These are phyloP conservation scores for Kitagawia praeruptora DNA, from an alignment of 129 eudicot species.

Conservation along the genomic window DNA sequence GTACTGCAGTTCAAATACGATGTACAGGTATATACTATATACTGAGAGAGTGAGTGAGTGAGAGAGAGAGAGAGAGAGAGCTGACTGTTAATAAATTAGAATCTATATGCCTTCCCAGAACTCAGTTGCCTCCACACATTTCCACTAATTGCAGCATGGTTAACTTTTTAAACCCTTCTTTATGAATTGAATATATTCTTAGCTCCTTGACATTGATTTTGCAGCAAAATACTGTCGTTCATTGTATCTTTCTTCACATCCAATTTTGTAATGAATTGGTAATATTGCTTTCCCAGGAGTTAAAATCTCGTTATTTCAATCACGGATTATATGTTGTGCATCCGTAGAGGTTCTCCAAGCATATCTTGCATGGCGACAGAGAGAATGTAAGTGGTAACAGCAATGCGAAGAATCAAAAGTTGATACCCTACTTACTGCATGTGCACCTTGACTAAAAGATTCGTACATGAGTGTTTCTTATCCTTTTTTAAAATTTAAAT, in stretches of 20 bases:
- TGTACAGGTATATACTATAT: no score
- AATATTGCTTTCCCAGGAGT: conserved; percentile 49
- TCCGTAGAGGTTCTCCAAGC: conserved; percentile 74
- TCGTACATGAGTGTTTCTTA: not conserved
- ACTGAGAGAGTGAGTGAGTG: no score
- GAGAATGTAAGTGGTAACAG: conserved; percentile 46
- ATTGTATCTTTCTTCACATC: conserved; percentile 70
- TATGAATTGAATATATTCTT: not conserved
- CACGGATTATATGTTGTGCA: conserved; percentile 61
- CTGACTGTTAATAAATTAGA: no score
- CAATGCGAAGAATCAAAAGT: not conserved
- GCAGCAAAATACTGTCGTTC: conserved; percentile 89
- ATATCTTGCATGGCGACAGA: conserved; percentile 84
- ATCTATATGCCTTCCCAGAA: no score
- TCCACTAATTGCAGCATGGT: not conserved
- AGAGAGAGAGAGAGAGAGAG: no score
- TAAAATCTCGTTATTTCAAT: conserved; percentile 43
- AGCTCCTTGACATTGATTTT: conserved; percentile 7
- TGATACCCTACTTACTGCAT: not conserved
- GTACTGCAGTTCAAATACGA: no score
- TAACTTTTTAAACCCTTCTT: not conserved
- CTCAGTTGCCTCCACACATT: no score
- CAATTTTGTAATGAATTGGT: conserved; percentile 59
- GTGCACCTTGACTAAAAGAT: not conserved
- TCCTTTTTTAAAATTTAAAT: not conserved